phyloP scores from a whole-genome alignment of 352 stramenopile species.

The Pythium folliculosum region DNA sequence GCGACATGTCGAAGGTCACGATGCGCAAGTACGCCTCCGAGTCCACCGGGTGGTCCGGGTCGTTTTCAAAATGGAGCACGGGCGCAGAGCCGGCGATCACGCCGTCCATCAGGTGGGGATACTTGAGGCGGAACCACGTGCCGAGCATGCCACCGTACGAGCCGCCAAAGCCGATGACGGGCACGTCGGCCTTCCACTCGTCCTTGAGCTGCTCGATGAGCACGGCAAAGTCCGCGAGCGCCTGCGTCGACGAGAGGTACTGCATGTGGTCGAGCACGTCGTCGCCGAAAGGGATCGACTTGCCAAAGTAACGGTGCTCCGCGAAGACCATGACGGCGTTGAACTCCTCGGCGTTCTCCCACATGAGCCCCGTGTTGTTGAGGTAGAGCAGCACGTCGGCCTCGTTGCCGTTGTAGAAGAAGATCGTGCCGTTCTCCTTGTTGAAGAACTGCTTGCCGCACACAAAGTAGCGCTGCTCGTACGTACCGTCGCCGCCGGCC shows the following conservation, averaged over 20 bases:
- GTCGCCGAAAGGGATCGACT: conserved; percentile 62
- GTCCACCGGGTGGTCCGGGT: conserved; percentile 43
- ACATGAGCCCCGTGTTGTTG: conserved; percentile 74
- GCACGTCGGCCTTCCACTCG: conserved; percentile 41
- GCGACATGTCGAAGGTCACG: conserved; percentile 65
- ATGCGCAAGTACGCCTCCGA: conserved; percentile 41
- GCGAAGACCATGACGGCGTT: conserved; percentile 71
- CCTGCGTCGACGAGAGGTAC: conserved; percentile 85
- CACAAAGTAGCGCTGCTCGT: conserved; percentile 71
- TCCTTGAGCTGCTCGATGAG: conserved; percentile 52
- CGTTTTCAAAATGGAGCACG: conserved; percentile 52
- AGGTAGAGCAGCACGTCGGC: conserved; percentile 66
- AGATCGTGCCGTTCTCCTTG: conserved; percentile 45
- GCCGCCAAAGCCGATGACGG: conserved; percentile 70
- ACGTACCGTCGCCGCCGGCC: conserved; percentile 32
- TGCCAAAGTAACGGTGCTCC: conserved; percentile 79
- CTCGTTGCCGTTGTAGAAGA: conserved; percentile 80
- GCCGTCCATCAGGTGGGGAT: conserved; percentile 71
- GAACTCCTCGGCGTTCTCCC: conserved; percentile 67
- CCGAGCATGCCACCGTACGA: conserved; percentile 80
- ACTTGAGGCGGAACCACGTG: conserved; percentile 77
- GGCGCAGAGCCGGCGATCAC: conserved; percentile 67
- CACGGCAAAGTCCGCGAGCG: conserved; percentile 71
- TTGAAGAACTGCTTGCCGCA: conserved; percentile 56
- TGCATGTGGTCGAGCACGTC: conserved; percentile 56